Conservation (phyloP, 2,329 filamentous ascomycete genomes). For the Cytospora paraplurivora region DNA sequence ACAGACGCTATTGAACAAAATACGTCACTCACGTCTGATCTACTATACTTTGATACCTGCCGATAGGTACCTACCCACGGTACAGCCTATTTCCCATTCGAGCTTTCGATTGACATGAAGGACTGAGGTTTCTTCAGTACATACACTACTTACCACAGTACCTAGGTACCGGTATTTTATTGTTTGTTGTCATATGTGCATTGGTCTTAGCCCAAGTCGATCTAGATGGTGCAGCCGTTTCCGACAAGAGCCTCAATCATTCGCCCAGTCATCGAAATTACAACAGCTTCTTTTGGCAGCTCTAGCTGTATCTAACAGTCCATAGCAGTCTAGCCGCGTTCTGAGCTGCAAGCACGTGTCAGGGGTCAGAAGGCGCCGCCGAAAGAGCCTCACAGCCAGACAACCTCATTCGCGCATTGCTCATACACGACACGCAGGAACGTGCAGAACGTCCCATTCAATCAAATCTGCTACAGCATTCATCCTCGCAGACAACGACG, state of each 20-base stretch:
- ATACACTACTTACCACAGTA: no score
- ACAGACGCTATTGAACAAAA: background rate
- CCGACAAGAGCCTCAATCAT: slow-evolving; percentile 10
- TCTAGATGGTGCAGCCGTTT: slow-evolving; percentile 21
- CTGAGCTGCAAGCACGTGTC: background rate
- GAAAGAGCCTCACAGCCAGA: background rate
- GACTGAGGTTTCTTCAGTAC: background rate
- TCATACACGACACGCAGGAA: no score
- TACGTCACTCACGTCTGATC: background rate
- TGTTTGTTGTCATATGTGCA: no score
- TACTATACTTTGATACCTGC: background rate
- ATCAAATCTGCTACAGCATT: background rate
- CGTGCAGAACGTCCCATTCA: background rate
- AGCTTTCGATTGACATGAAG: slow-evolving; percentile 2
- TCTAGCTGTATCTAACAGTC: no score
- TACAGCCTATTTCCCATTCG: slow-evolving; percentile 11
- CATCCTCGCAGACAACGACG: background rate
- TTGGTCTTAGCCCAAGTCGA: slow-evolving; percentile 4
- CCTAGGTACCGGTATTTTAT: no score
- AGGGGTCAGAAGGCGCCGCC: background rate
- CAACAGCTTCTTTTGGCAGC: background rate
- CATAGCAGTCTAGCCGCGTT: background rate
- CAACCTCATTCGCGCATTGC: no score
- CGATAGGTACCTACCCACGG: no score
- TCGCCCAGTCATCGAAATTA: slow-evolving; percentile 2